Evolutionary conservation across 2,329 filamentous ascomycete genomes (phyloP).

Genomic region (Immersiporthe knoxdaviesiana): DNA sequence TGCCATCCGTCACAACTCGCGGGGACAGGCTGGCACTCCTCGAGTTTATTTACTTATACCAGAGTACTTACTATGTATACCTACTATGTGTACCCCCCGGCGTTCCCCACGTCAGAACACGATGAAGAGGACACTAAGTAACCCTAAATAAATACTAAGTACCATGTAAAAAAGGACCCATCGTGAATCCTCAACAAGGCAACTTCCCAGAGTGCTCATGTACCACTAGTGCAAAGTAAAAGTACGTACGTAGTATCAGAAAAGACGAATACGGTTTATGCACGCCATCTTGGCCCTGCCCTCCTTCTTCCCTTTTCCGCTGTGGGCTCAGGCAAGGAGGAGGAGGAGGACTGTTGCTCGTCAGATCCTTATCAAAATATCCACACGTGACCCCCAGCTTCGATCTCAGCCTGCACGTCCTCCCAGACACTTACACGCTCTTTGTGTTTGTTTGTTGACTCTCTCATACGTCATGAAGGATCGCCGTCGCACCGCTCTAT

Average conservation of each 20-base stretch:
- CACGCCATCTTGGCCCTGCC: background rate
- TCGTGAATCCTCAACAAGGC: background rate
- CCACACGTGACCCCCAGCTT: constrained; percentile 12
- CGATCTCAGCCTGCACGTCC: constrained; percentile 12
- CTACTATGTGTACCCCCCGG: no score
- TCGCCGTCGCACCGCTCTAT: background rate
- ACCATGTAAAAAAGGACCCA: background rate
- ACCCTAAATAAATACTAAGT: background rate
- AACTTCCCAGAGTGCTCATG: no score
- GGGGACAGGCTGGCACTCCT: background rate
- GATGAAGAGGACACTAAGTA: background rate
- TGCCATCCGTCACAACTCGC: background rate
- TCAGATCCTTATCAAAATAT: constrained; percentile 13
- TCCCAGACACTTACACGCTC: background rate
- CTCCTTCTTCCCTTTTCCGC: background rate
- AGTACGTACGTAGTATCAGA: no score
- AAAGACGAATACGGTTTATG: background rate
- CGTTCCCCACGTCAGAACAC: background rate
- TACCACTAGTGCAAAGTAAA: background rate
- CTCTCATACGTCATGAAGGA: background rate
- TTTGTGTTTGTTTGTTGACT: background rate
- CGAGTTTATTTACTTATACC: background rate
- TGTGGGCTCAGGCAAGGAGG: background rate
- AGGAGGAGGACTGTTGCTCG: background rate
- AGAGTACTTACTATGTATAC: no score